phyloP scores from a whole-genome alignment of 2,329 filamentous ascomycete species.

The Ciborinia camelliae region DNA sequence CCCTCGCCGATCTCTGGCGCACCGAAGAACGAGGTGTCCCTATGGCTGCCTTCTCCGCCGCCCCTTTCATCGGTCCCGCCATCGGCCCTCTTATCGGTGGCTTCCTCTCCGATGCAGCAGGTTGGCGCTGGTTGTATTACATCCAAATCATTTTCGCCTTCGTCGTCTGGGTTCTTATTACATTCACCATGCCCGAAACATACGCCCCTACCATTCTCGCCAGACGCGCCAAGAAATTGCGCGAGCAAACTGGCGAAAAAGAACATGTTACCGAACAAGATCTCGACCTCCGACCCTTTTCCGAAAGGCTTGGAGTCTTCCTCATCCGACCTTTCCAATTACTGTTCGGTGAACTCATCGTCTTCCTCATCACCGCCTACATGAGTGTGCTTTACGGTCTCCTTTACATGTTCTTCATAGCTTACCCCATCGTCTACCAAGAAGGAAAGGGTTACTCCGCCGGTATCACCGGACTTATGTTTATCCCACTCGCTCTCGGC shows the following conservation, averaged over 20 bases:
- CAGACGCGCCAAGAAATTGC: conserved; percentile 65
- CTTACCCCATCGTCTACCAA: conserved; percentile 63
- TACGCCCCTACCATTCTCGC: conserved; percentile 78
- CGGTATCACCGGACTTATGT: conserved; percentile 77
- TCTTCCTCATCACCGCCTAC: conserved; percentile 78
- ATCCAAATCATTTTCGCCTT: conserved; percentile 75
- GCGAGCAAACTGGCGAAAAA: conserved; percentile 62
- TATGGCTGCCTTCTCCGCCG: conserved; percentile 82
- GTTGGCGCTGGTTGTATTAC: conserved; percentile 87
- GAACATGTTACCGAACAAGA: conserved; percentile 77
- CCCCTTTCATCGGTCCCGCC: conserved; percentile 78
- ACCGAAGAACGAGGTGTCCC: conserved; percentile 81
- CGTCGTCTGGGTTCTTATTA: conserved; percentile 69
- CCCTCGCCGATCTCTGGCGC: conserved; percentile 77
- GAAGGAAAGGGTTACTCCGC: conserved; percentile 75
- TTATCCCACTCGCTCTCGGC: conserved; percentile 77
- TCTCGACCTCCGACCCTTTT: conserved; percentile 66
- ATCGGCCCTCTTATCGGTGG: conserved; percentile 75
- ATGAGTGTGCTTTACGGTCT: conserved; percentile 69
- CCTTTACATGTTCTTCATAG: conserved; percentile 48
- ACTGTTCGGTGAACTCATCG: conserved; percentile 78
- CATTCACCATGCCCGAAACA: conserved; percentile 87
- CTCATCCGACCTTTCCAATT: conserved; percentile 81
- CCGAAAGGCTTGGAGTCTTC: conserved; percentile 69
- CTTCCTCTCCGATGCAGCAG: conserved; percentile 64